A percentile compares a stretch with the other conserved stretches of the same genome.
phyloP scores from a whole-genome alignment of 306 rosid species.

The Coriaria nepalensis region DNA sequence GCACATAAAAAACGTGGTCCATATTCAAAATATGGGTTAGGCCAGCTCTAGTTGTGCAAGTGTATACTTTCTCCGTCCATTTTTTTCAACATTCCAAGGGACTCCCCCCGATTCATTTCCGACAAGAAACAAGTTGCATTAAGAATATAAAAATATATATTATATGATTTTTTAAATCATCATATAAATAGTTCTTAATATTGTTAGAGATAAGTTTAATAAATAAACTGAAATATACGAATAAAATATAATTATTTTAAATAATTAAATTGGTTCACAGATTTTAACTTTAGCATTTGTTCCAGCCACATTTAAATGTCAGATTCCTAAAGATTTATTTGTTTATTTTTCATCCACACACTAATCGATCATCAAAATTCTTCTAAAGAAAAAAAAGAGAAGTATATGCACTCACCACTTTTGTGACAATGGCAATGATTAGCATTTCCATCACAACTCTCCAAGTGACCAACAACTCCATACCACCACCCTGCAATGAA shows the following conservation, averaged over 20 bases:
- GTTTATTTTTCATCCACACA: no score
- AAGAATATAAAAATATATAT: no score
- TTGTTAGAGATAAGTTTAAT: no score
- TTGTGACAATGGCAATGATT: slow-evolving; percentile 55
- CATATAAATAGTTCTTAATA: no score
- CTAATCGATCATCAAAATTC: background rate
- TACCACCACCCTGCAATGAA: slow-evolving; percentile 95
- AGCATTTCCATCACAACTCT: slow-evolving; percentile 64
- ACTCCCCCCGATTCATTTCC: background rate
- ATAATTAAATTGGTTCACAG: no score
- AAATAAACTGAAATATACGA: no score
- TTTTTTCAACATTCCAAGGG: slow-evolving; percentile 27
- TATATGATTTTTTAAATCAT: no score
- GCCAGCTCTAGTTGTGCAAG: slow-evolving; percentile 25
- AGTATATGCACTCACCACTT: slow-evolving; percentile 48
- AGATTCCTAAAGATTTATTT: no score
- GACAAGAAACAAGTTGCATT: no score
- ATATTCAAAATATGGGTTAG: slow-evolving; percentile 22
- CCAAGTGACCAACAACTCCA: slow-evolving; percentile 91
- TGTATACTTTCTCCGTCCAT: slow-evolving; percentile 16
- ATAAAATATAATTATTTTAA: no score
- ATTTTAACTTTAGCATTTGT: no score
- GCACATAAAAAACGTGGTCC: slow-evolving; percentile 44
- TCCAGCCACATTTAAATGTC: no score
- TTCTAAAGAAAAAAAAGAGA: background rate